Base-by-base conservation (phyloP, 2,329 filamentous ascomycete genomes). In the Fusarium marasasianum region DNA sequence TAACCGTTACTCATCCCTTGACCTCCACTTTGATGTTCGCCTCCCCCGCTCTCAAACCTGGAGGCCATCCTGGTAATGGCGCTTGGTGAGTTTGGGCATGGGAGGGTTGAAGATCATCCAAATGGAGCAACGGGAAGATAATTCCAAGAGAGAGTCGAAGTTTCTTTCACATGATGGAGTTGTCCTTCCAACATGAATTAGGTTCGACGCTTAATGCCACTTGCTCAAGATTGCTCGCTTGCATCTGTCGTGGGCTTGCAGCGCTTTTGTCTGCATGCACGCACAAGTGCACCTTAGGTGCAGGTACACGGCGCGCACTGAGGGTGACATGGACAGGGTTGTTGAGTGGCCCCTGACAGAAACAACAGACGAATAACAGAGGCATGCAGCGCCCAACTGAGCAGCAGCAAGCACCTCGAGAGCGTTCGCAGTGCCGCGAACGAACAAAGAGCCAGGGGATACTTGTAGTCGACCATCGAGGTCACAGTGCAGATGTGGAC, bases 331-430 rank as follows among this genome's bases (percentile, higher is more conserved):
- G 65, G 72, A 50, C 63, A 63, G 61, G 70, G 67, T 64, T 75
- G 44, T 18, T 51, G 18, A 40, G 59, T 67, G 63, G 65, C 44
- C 58, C 58, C 66, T 41, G 56, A 53, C 55, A 69, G 72, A 77
- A 76, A 77, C 76, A 76, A 62, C 63, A 68, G 65, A 66, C 76
- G 71, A 77, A 78, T 78, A 66, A 61, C 62, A 72, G 54, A 64
- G 56, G 44, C 48, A 43, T 47, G 35, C 40, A 35, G 31, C 43
- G 50, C 63, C 60, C 45, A 69, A 72, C 57, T 62, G 63, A 72
- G 70, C 56, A 77, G 63, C 51, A 40, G n/a, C 13, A 20, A 57
- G 38, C 63, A 61, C 44, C 35, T 58, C 41, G 41, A 64, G 50
- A 71, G 60, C 60, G 74, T 76, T 77, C 74, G 66, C 54, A 58